A percentile compares a stretch with the other conserved stretches of the same genome.
Evolutionary conservation across 2,329 filamentous ascomycete genomes (phyloP).

Genomic region (Diplodia sapinea): DNA sequence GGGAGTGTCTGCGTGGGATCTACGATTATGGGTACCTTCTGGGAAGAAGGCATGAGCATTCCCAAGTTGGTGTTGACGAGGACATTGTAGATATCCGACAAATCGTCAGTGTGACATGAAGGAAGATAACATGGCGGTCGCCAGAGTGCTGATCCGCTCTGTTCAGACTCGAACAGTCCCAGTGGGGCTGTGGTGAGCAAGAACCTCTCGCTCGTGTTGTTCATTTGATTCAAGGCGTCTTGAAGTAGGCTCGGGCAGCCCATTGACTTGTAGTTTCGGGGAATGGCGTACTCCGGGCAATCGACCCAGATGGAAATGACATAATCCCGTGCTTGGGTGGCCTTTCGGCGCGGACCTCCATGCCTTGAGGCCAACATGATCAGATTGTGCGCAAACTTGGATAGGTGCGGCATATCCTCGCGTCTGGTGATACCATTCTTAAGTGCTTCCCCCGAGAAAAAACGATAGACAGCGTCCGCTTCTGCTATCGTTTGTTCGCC

Average conservation of each 20-base stretch:
- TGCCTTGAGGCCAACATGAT: background rate
- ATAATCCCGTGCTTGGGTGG: background rate
- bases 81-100: background rate
- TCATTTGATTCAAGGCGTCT: background rate
- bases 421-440: background rate
- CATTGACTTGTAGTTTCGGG: background rate
- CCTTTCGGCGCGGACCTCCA: background rate
- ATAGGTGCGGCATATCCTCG: background rate
- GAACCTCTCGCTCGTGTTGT: background rate
- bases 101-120: background rate
- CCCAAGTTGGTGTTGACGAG: background rate
- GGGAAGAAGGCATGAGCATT: background rate
- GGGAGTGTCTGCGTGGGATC: background rate
- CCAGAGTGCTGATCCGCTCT: background rate
- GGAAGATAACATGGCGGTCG: background rate
- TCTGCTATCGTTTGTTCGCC: background rate
- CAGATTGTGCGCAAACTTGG: background rate
- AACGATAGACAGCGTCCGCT: background rate
- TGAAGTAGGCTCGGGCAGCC: background rate
- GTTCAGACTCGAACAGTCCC: background rate
- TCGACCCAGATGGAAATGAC: background rate
- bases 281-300: background rate
- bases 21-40: background rate
- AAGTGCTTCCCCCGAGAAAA: background rate
- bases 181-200: background rate